Percentiles rank a stretch among this genome's conserved stretches.
These are phyloP conservation scores for Anisogramma anomala DNA, from an alignment of 2,329 filamentous ascomycete species.

Conservation along the genomic window DNA sequence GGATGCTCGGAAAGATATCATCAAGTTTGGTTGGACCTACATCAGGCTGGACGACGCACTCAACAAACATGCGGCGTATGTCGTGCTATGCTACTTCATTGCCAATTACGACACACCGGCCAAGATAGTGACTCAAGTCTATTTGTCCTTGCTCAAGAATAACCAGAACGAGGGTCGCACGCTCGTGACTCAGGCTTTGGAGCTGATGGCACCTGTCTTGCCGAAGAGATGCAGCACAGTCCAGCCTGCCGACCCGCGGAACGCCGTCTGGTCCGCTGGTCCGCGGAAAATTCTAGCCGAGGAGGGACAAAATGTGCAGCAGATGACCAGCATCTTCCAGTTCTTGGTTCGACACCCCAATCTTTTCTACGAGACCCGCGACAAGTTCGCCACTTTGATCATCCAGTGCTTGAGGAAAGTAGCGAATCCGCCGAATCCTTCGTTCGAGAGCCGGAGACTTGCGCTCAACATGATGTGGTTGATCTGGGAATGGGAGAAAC, in stretches of 20 bases:
- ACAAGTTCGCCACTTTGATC: slow-evolving; percentile 81
- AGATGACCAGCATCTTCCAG: slow-evolving; percentile 94
- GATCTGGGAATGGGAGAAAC: slow-evolving; percentile 87
- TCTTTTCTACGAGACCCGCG: slow-evolving; percentile 87
- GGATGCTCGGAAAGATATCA: slow-evolving; percentile 91
- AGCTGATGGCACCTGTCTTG: slow-evolving; percentile 87
- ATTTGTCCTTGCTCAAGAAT: slow-evolving; percentile 78
- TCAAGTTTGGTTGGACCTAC: slow-evolving; percentile 98
- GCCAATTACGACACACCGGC: slow-evolving; percentile 90
- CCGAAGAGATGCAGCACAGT: slow-evolving; percentile 64
- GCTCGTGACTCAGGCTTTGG: slow-evolving; percentile 84
- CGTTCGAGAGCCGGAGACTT: slow-evolving; percentile 82
- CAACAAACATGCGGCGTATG: slow-evolving; percentile 97
- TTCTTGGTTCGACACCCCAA: slow-evolving; percentile 88
- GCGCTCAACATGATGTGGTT: slow-evolving; percentile 83
- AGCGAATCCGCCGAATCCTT: slow-evolving; percentile 68
- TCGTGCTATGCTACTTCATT: slow-evolving; percentile 95
- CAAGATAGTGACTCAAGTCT: slow-evolving; percentile 94
- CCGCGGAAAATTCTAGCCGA: slow-evolving; percentile 85
- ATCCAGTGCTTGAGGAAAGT: slow-evolving; percentile 84
- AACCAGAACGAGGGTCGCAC: slow-evolving; percentile 91
- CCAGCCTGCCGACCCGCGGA: slow-evolving; percentile 50
- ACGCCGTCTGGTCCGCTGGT: slow-evolving; percentile 79
- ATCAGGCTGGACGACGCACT: slow-evolving; percentile 97
- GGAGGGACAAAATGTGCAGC: slow-evolving; percentile 87